These are phyloP conservation scores for Antitrichia curtipendula DNA, from an alignment of 225 moss, liverwort and hornwort species.

Conservation along the genomic window DNA sequence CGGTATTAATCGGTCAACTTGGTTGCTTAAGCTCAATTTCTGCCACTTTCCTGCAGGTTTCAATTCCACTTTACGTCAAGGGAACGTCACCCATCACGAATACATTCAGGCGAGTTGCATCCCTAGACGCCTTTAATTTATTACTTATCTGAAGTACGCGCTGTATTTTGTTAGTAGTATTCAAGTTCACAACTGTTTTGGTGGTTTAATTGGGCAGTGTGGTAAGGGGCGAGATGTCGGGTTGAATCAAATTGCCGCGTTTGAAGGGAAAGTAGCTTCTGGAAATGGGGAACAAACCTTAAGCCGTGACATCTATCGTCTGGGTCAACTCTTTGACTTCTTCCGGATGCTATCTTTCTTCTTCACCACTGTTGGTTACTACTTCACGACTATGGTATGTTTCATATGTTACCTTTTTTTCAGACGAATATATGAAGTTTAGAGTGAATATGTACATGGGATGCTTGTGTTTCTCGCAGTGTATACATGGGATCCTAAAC, in stretches of 20 bases:
- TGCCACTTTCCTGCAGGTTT: conserved; percentile 26
- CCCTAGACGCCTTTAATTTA: not conserved
- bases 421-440: not conserved
- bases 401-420: not conserved
- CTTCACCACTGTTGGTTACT: conserved; percentile 60
- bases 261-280: conserved; percentile 59
- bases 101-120: conserved; percentile 41
- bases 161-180: not conserved
- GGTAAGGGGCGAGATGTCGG: conserved; percentile 69
- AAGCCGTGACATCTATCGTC: conserved; percentile 54
- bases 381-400: conserved; percentile 53
- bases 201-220: conserved; percentile 18
- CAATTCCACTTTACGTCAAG: conserved; percentile 58
- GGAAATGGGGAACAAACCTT: conserved; percentile 65
- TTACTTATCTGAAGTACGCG: not conserved
- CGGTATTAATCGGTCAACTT: not conserved
- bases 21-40: not conserved
- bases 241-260: conserved; percentile 64
- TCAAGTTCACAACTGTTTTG: not conserved
- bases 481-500: not conserved
- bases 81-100: conserved; percentile 50
- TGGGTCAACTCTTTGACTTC: conserved; percentile 61
- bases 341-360: conserved; percentile 62
- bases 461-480: not conserved
- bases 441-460: not conserved